Base-by-base conservation (phyloP, 768 basidiomycete genomes). In the Russula vinacea region DNA sequence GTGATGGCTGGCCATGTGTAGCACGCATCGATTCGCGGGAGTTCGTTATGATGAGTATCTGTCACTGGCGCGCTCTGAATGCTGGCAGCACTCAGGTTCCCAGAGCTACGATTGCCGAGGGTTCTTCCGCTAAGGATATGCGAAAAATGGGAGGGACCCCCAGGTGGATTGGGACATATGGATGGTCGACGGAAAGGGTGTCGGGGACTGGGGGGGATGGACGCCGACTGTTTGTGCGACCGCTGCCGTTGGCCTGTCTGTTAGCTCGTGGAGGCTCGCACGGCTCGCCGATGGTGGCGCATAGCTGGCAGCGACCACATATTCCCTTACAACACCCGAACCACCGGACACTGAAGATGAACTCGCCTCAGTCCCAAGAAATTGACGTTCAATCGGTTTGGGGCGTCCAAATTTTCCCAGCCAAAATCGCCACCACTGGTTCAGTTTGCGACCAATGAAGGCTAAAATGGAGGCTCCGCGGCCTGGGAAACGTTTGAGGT, bases 51-150 rank as follows among this genome's bases (percentile, higher is more conserved):
- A 32, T 7, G 56, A 58, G 29, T 45, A 24, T 33, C 62, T 45
- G 24, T 58, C 62, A 17, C 62, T 58, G 40, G 62, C 17, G 9
- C 49, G 29, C 61, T 62, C 19, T 50, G 61, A 54, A 42, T 26
- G 54, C 52, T 53, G 19, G n/a, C 10, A 9, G 19, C 35, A 26
- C 60, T 62, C 33, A 58, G 35, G 35, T 10, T 35, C 35, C 35
- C 35, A 8, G 35, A 17, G 33, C 56, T 63, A 22, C 24, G 62
- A 26, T 63, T 19, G 22, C 29, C 29, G 29, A 29, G 29, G 29
- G 1, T n/a, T 14, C 44, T 22, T 19, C 35, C n/a, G 1, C 50
- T 55, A 22, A 35, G n/a, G 5, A 17, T 11, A 3, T n/a, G 11
- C 5, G 42, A 16, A n/a, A n/a, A n/a, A n/a, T n/a, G n/a, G n/a